phyloP scores from a whole-genome alignment of 2,329 filamentous ascomycete species.

The Nemania sp. region DNA sequence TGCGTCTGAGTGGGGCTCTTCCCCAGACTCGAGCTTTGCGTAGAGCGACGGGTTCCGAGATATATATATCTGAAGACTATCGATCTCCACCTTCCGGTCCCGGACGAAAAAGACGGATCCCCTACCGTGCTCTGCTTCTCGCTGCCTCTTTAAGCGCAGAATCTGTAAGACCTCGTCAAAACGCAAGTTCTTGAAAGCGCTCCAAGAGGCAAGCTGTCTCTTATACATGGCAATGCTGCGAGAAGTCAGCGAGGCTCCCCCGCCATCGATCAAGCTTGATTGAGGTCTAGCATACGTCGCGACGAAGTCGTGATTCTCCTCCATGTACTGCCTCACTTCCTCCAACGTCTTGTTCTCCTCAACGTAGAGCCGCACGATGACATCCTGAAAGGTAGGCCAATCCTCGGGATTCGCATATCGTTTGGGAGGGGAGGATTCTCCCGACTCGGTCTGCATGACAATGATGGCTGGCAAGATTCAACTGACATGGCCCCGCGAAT shows the following conservation, averaged over 20 bases:
- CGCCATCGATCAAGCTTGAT: not conserved
- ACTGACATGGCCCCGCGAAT: conserved; percentile 17
- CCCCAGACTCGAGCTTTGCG: conserved; percentile 35
- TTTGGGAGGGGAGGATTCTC: conserved; percentile 27
- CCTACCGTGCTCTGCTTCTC: conserved; percentile 33
- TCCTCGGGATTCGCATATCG: conserved; percentile 34
- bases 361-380: conserved; percentile 37
- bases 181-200: conserved; percentile 39
- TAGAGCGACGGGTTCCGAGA: conserved; percentile 38
- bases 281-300: conserved; percentile 34
- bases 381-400: conserved; percentile 33
- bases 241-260: conserved; percentile 19
- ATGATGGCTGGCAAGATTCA: conserved; percentile 17
- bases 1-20: conserved; percentile 33
- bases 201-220: conserved; percentile 38
- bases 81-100: conserved; percentile 34
- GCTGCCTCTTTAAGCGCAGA: conserved; percentile 35
- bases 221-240: conserved; percentile 38
- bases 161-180: conserved; percentile 39
- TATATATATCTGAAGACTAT: conserved; percentile 37
- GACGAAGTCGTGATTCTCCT: conserved; percentile 36
- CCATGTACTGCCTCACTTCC: conserved; percentile 38
- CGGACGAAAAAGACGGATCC: conserved; percentile 36
- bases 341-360: conserved; percentile 40
- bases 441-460: conserved; percentile 33